Conservation (phyloP, 2,329 filamentous ascomycete genomes). For the Phialemoniopsis sp. region DNA sequence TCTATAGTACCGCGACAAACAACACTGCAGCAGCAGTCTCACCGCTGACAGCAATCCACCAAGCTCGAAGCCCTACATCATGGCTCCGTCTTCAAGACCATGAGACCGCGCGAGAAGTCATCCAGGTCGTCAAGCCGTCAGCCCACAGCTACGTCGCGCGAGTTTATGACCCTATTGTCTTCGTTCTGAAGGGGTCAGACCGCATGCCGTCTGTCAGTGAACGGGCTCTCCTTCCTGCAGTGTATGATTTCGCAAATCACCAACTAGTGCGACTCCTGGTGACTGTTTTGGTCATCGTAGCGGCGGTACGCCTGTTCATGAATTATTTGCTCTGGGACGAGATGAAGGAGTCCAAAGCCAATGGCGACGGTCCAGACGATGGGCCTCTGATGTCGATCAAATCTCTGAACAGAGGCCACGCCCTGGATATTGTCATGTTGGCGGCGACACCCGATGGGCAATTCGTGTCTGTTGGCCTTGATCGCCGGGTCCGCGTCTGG, state of each 20-base stretch:
- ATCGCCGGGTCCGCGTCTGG: conserved; percentile 66
- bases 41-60: conserved; percentile 60
- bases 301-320: conserved; percentile 65
- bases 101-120: conserved; percentile 72
- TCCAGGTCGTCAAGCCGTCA: conserved; percentile 69
- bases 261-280: conserved; percentile 57
- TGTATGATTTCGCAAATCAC: conserved; percentile 65
- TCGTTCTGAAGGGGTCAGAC: conserved; percentile 66
- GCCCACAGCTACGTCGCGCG: conserved; percentile 68
- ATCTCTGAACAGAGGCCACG: conserved; percentile 59
- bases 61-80: conserved; percentile 69
- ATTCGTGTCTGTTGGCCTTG: conserved; percentile 66
- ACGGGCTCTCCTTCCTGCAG: conserved; percentile 48
- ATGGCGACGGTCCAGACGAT: conserved; percentile 40
- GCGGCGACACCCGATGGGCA: conserved; percentile 58
- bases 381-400: conserved; percentile 53
- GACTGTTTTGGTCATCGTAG: conserved; percentile 57
- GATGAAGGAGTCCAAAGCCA: conserved; percentile 25
- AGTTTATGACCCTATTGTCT: conserved; percentile 71
- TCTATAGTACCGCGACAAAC: conserved; percentile 17
- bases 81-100: conserved; percentile 78
- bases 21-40: conserved; percentile 23
- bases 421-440: conserved; percentile 65
- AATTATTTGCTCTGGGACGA: conserved; percentile 71
- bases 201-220: conserved; percentile 51